These are phyloP conservation scores for Metschnikowia picachoensis DNA, from an alignment of 805 yeast species.

Conservation along the genomic window DNA sequence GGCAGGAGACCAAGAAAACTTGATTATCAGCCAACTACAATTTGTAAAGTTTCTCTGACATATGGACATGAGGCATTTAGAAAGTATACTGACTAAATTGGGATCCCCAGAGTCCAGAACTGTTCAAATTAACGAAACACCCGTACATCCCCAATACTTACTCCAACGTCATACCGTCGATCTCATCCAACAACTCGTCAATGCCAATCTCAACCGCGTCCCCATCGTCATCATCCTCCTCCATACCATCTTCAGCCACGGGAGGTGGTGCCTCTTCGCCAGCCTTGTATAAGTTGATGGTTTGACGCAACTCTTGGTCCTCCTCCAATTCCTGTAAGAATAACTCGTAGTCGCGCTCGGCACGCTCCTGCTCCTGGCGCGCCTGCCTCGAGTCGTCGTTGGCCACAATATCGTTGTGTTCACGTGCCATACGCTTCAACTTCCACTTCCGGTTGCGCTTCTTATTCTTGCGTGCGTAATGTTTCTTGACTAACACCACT, in stretches of 20 bases:
- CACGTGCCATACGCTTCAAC: constrained; percentile 95
- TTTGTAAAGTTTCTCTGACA: no score
- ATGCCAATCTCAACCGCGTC: constrained; percentile 87
- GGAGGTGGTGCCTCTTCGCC: constrained; percentile 21
- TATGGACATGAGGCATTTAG: no score
- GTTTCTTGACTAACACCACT: constrained; percentile 83
- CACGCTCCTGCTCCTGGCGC: constrained; percentile 84
- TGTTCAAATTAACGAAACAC: not conserved
- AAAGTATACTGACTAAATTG: no score
- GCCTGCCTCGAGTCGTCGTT: constrained; percentile 66
- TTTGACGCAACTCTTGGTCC: constrained; percentile 89
- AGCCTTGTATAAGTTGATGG: constrained; percentile 83
- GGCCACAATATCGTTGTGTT: constrained; percentile 85
- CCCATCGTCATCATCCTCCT: constrained; percentile 56
- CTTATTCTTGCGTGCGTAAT: constrained; percentile 74
- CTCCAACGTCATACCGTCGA: constrained; percentile 88
- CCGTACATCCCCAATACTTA: constrained; percentile 24
- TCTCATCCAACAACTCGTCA: constrained; percentile 90
- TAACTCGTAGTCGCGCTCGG: constrained; percentile 90
- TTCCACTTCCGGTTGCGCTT: constrained; percentile 85
- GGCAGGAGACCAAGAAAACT: no score
- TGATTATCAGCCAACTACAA: no score
- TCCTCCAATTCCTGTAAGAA: constrained; percentile 98
- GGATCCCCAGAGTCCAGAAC: no score
- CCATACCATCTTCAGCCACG: constrained; percentile 41